A percentile compares a stretch with the other conserved stretches of the same genome.
phyloP scores from a whole-genome alignment of 208 protist species.

The Acanthamoeba culbertsoni region DNA sequence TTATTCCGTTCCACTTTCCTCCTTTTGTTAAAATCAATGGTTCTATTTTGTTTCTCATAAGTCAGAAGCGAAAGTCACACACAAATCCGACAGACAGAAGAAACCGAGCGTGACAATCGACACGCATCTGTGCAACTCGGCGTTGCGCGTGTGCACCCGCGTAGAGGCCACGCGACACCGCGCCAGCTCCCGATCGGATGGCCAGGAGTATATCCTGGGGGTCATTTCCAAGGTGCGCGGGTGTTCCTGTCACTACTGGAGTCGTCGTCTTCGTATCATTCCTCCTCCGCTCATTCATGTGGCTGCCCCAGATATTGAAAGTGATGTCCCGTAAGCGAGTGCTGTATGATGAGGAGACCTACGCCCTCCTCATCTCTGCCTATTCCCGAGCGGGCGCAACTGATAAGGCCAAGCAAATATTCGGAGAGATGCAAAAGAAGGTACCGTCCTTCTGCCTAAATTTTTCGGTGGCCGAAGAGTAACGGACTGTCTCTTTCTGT shows the following conservation, averaged over 20 bases:
- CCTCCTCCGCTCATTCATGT: background rate
- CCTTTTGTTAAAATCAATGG: background rate
- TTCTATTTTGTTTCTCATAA: background rate
- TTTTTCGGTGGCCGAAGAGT: background rate
- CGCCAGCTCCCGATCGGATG: background rate
- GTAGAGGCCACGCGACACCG: background rate
- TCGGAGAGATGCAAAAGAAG: background rate
- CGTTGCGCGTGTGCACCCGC: conserved; percentile 21
- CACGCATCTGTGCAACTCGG: conserved; percentile 54
- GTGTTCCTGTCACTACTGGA: too few species aligned
- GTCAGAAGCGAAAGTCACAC: background rate
- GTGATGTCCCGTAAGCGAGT: background rate
- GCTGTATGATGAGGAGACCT: conserved; percentile 5
- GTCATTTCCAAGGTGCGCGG: background rate
- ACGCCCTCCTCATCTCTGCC: conserved; percentile 20
- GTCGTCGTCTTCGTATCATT: background rate
- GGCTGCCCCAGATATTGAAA: background rate
- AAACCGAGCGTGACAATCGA: conserved; percentile 5
- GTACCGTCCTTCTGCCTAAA: background rate
- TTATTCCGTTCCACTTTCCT: background rate
- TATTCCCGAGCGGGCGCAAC: background rate
- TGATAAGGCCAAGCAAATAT: background rate
- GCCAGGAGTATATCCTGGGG: background rate
- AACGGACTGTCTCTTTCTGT: background rate
- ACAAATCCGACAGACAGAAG: too few species aligned